Evolutionary conservation across 495 filamentous ascomycete genomes (phyloP), one percentile per base, ranked within the genome.

Genomic region (Massariosphaeria phaeospora): DNA sequence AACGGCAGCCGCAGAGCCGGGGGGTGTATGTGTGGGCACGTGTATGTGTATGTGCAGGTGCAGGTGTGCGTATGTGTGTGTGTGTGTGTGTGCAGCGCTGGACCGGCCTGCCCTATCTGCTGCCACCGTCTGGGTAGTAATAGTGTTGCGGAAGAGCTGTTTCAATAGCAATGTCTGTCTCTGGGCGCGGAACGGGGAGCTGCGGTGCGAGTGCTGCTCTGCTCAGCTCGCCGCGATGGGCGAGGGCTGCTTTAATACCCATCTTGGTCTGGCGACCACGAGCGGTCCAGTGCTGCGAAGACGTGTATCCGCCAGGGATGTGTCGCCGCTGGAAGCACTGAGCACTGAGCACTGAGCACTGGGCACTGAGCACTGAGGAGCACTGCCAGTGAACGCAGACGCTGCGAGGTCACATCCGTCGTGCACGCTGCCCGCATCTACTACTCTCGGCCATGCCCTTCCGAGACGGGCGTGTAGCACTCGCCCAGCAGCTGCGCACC

Each of bases 111-210:
- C 15, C 38, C 55, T 59, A 58, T n/a, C n/a, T n/a, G n/a, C n/a
- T n/a, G n/a, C n/a, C n/a, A n/a, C n/a, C n/a, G n/a, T n/a, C n/a
- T n/a, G n/a, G n/a, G n/a, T n/a, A n/a, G n/a, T n/a, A 59, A 40
- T 36, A 20, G 59, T 63, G 44, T 23, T 55, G 50, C 24, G 46
- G 44, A 56, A 63, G 46, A 59, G 36, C 61, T 63, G 55, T 56
- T 52, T 52, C 39, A 44, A 63, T 63, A 63, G 40, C 45, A 45
- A 63, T 63, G 61, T 59, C 44, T 59, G 15, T 33, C n/a, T 46
- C 31, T 51, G 38, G 18, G 3, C 33, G 45, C 34, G 55, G 51
- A 45, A 55, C 26, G 23, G n/a, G 44, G 36, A 30, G 23, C 50
- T 59, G 60, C 24, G 45, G 50, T 59, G 55, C 55, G 45, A 46